phyloP scores from a whole-genome alignment of 108 stramenopile genomes.

The Skeletonema marinoi region DNA sequence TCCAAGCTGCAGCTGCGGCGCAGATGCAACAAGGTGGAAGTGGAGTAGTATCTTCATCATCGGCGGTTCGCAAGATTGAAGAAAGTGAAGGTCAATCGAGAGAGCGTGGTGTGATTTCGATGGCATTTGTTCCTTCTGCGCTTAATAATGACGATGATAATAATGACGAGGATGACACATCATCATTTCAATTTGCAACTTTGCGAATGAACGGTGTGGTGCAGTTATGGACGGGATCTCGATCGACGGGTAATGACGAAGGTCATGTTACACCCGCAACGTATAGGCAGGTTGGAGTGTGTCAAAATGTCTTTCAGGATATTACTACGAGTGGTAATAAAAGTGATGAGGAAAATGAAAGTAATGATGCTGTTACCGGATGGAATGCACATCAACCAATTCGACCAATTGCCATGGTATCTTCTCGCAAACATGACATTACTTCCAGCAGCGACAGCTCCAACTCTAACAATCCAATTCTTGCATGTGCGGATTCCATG shows the following conservation, averaged over 20 bases:
- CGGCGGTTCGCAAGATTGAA: slow-evolving; percentile 18
- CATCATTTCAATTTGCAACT: slow-evolving; percentile 58
- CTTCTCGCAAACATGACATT: neutral
- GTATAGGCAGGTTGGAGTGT: slow-evolving; percentile 1
- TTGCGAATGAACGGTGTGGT: slow-evolving; percentile 65
- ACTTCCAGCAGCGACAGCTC: neutral
- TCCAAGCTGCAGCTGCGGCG: slow-evolving; percentile 16
- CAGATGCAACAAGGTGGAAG: neutral
- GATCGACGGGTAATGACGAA: neutral
- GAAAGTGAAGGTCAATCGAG: slow-evolving; percentile 52
- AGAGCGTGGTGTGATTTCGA: slow-evolving; percentile 60
- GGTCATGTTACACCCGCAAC: slow-evolving; percentile 4
- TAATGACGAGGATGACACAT: slow-evolving; percentile 17
- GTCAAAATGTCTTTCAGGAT: slow-evolving; percentile 5
- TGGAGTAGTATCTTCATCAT: neutral
- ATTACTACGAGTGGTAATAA: neutral
- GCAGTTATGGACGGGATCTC: slow-evolving; percentile 59
- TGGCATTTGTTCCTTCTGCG: slow-evolving; percentile 40
- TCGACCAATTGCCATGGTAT: slow-evolving; percentile 35
- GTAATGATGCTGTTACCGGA: neutral
- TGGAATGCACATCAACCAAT: slow-evolving; percentile 19
- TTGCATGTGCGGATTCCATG: slow-evolving; percentile 32
- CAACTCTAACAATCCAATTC: neutral
- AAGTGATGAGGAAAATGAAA: neutral
- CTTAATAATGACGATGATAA: neutral